These are phyloP conservation scores for Corymbia calophylla DNA, from an alignment of 441 rosid species.

Conservation along the genomic window DNA sequence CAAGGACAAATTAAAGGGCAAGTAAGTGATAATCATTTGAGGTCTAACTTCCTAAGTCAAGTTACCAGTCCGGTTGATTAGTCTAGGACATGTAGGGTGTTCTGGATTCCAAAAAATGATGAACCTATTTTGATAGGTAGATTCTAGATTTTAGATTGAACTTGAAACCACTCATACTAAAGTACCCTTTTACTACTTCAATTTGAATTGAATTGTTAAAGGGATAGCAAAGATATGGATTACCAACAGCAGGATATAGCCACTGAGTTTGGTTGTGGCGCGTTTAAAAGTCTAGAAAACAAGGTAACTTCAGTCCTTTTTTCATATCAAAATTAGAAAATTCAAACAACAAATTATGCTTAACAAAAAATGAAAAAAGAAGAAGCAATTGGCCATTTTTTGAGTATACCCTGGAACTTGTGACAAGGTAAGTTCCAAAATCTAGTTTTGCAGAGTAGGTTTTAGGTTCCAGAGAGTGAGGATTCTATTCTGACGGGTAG, in stretches of 20 bases:
- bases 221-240: not conserved
- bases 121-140: not conserved
- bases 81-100: too few relatives aligned
- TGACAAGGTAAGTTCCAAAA: not conserved
- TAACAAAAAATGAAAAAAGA: not conserved
- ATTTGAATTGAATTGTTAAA: not conserved
- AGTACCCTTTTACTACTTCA: not conserved
- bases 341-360: not conserved
- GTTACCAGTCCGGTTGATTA: too few relatives aligned
- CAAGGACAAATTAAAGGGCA: not conserved
- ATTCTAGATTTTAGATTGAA: not conserved
- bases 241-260: not conserved
- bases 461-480: too few relatives aligned
- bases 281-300: not conserved
- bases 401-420: not conserved
- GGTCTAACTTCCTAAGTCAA: not conserved
- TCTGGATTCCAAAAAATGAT: not conserved
- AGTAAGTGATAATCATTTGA: not conserved
- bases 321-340: not conserved
- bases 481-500: not conserved
- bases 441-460: not conserved
- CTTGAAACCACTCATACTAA: not conserved
- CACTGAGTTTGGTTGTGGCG: not conserved
- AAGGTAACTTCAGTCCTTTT: not conserved
- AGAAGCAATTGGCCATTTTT: not conserved